Conservation (phyloP, 306 rosid species). For the Corylus americana region DNA sequence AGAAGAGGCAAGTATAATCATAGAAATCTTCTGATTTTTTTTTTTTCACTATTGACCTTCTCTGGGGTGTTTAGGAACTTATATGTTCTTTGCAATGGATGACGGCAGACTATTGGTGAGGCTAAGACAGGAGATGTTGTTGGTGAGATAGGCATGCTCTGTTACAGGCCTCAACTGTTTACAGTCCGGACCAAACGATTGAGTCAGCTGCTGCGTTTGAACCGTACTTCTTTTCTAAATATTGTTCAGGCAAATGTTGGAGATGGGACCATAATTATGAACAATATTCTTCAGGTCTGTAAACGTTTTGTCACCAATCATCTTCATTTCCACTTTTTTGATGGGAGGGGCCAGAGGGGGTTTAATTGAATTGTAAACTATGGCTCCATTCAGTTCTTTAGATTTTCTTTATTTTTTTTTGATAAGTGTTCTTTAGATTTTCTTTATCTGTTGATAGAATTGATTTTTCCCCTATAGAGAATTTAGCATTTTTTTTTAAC, state of each 20-base stretch:
- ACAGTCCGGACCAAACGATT: slow-evolving; percentile 70
- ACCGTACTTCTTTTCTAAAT: slow-evolving; percentile 56
- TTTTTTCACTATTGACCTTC: slow-evolving; percentile 6
- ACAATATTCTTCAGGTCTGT: slow-evolving; percentile 63
- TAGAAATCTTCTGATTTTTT: neutral
- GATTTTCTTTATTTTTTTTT: neutral
- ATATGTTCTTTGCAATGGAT: slow-evolving; percentile 7
- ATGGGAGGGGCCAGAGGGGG: neutral
- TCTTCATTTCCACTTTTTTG: neutral
- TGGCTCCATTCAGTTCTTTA: neutral
- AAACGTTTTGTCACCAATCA: neutral
- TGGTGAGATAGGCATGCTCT: slow-evolving; percentile 78
- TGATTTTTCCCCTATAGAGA: neutral
- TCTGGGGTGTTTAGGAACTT: neutral
- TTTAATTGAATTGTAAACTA: neutral
- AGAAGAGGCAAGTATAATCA: slow-evolving; percentile 54
- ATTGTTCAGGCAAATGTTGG: slow-evolving; percentile 64
- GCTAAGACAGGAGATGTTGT: slow-evolving; percentile 48
- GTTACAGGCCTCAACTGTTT: slow-evolving; percentile 72
- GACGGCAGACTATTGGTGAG: slow-evolving; percentile 58
- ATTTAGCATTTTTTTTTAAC: too few species aligned
- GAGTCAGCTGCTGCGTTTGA: slow-evolving; percentile 71
- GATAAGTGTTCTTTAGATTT: neutral
- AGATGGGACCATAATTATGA: slow-evolving; percentile 67
- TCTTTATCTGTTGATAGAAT: neutral